Evolutionary conservation across 306 rosid genomes (phyloP).

Genomic region (Dalbergia oliveri): DNA sequence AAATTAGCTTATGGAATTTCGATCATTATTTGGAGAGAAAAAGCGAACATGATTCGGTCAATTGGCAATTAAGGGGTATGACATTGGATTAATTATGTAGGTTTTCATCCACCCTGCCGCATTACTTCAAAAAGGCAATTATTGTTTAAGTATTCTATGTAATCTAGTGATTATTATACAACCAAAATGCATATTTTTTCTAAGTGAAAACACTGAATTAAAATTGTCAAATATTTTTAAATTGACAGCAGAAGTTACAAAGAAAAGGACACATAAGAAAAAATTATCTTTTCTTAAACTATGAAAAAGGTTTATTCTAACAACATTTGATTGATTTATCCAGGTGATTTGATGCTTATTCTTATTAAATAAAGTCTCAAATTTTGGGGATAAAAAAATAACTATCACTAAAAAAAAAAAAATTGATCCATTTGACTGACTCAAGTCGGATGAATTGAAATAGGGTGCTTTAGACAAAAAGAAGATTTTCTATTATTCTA

Average conservation of each 20-base stretch:
- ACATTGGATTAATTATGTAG: background rate
- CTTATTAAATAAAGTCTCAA: too few relatives aligned
- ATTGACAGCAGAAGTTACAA: background rate
- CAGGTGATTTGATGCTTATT: too few relatives aligned
- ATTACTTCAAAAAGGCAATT: background rate
- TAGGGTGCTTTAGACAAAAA: too few relatives aligned
- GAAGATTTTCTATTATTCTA: too few relatives aligned
- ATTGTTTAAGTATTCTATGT: background rate
- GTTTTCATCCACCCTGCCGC: background rate
- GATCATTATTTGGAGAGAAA: background rate
- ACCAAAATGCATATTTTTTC: background rate
- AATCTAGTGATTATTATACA: background rate
- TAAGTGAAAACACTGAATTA: background rate
- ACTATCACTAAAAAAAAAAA: too few relatives aligned
- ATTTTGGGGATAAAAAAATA: too few relatives aligned
- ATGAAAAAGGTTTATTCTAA: background rate
- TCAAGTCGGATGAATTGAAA: too few relatives aligned
- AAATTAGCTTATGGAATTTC: conserved; percentile 30
- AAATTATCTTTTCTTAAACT: background rate
- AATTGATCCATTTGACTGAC: too few relatives aligned
- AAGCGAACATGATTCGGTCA: conserved; percentile 4
- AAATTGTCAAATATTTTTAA: background rate
- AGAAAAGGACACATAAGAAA: background rate
- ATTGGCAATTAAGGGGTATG: background rate
- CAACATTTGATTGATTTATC: too few relatives aligned